Evolutionary conservation across 176 grass and related monocot genomes (phyloP).

Genomic region (Musa acuminata): DNA sequence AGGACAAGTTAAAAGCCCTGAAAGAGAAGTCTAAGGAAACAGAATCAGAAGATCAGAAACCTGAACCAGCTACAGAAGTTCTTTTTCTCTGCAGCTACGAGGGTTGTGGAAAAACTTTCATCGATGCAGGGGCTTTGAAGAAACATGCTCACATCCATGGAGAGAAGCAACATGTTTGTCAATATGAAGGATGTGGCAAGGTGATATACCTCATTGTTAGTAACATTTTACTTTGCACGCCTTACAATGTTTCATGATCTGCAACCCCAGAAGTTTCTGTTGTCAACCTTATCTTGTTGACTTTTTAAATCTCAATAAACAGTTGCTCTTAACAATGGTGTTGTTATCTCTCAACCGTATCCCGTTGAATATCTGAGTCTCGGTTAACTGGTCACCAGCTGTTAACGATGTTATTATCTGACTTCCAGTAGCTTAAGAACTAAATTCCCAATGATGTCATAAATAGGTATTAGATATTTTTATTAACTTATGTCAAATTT

Average conservation of each 20-base stretch:
- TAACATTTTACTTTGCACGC: too few species aligned
- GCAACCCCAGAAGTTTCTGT: too few species aligned
- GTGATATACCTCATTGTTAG: constrained; percentile 19
- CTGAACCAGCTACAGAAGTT: constrained; percentile 60
- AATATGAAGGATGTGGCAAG: constrained; percentile 75
- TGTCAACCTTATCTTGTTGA: too few species aligned
- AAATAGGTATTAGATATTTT: background rate
- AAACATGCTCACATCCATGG: constrained; percentile 83
- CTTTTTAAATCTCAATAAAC: too few species aligned
- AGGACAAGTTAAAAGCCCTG: constrained; percentile 62
- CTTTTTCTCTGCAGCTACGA: constrained; percentile 94
- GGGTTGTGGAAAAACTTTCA: constrained; percentile 75
- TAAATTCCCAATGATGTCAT: background rate
- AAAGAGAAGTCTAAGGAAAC: constrained; percentile 49
- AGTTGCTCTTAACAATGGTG: too few species aligned
- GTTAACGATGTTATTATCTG: too few species aligned
- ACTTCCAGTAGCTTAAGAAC: background rate
- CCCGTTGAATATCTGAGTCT: too few species aligned
- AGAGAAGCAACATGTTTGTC: constrained; percentile 75
- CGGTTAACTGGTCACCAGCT: too few species aligned
- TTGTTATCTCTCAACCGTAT: too few species aligned
- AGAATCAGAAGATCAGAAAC: constrained; percentile 34
- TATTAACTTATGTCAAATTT: background rate
- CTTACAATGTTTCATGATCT: too few species aligned
- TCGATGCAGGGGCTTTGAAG: constrained; percentile 54